phyloP scores from a whole-genome alignment of 164 flowering plant species.

The Brasenia schreberi region DNA sequence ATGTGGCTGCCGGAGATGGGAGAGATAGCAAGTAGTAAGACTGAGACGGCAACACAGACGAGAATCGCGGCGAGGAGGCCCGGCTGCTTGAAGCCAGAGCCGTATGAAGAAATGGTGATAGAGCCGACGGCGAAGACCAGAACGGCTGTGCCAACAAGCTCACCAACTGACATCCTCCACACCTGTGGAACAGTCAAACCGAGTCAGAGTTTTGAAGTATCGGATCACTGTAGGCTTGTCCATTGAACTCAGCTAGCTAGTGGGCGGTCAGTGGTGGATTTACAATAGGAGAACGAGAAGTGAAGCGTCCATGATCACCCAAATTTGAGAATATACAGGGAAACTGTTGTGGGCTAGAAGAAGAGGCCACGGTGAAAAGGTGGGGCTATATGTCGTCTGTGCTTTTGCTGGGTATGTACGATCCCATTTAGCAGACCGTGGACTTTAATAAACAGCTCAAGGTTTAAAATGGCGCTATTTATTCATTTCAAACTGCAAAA shows the following conservation, averaged over 20 bases:
- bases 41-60: slow-evolving; percentile 18
- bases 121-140: slow-evolving; percentile 41
- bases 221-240: background rate
- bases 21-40: slow-evolving; percentile 33
- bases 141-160: slow-evolving; percentile 38
- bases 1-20: slow-evolving; percentile 59
- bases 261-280: background rate
- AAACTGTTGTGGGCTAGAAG: too few species aligned
- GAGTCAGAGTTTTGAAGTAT: too few species aligned
- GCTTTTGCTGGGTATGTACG: too few species aligned
- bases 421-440: too few species aligned
- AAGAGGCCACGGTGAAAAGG: too few species aligned
- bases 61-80: slow-evolving; percentile 27
- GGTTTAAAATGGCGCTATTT: too few species aligned
- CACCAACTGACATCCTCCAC: slow-evolving; percentile 47
- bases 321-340: too few species aligned
- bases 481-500: too few species aligned
- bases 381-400: too few species aligned
- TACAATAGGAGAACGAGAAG: background rate
- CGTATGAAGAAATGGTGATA: slow-evolving; percentile 33
- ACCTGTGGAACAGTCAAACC: slow-evolving; percentile 15
- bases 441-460: too few species aligned
- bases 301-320: too few species aligned
- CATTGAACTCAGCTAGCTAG: background rate
- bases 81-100: slow-evolving; percentile 23